phyloP scores from a whole-genome alignment of 73 alveolate species.

The Uronychia binucleata region DNA sequence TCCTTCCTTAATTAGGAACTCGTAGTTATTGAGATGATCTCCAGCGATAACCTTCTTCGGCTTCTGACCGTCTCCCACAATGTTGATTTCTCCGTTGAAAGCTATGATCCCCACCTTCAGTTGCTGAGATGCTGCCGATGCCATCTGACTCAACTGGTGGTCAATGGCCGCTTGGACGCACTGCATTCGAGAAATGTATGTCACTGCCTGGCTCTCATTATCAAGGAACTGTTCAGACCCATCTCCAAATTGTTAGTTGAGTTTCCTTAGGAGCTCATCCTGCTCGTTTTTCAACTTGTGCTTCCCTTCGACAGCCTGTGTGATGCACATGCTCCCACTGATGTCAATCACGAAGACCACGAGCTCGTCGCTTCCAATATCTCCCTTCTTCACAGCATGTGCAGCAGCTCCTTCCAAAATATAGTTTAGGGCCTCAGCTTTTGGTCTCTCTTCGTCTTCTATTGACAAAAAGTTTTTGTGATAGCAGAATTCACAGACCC shows the following conservation, averaged over 20 bases:
- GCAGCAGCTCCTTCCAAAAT: constrained; percentile 33
- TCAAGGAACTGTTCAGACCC: constrained; percentile 62
- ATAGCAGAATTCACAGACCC: constrained; percentile 71
- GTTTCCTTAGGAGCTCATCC: constrained; percentile 11
- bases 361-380: constrained; percentile 23
- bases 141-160: constrained; percentile 66
- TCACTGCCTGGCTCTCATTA: constrained; percentile 57
- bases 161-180: constrained; percentile 93
- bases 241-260: constrained; percentile 61
- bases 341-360: constrained; percentile 92
- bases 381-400: constrained; percentile 31
- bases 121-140: constrained; percentile 42
- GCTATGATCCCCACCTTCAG: constrained; percentile 95
- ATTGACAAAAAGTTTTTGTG: constrained; percentile 28
- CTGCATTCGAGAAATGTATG: constrained; percentile 86
- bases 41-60: constrained; percentile 71
- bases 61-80: constrained; percentile 91
- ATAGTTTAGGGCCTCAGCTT: constrained; percentile 14
- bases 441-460: constrained; percentile 54
- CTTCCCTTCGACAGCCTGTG: constrained; percentile 76
- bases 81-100: constrained; percentile 81
- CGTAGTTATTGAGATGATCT: constrained; percentile 68
- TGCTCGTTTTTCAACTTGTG: constrained; percentile 65
- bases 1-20: constrained; percentile 48
- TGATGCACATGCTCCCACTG: constrained; percentile 94